These are phyloP conservation scores for Avena insularis DNA, from an alignment of 176 grass and related monocot species.

Conservation along the genomic window DNA sequence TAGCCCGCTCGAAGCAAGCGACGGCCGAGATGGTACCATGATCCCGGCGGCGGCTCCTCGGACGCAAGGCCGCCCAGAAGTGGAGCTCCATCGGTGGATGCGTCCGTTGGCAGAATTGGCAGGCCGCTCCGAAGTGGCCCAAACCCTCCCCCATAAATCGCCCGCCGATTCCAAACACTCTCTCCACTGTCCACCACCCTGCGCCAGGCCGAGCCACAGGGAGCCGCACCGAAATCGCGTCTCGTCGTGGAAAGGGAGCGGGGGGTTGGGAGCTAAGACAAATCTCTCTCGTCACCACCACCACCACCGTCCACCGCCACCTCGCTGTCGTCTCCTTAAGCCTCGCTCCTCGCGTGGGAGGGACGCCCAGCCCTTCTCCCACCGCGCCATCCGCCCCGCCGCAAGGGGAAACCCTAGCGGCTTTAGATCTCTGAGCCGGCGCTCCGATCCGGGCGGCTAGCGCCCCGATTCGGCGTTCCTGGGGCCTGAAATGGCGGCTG, in stretches of 20 bases:
- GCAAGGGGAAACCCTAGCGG: constrained; percentile 56
- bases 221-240: constrained; percentile 40
- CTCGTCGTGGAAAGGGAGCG: constrained; percentile 35
- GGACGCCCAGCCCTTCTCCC: not conserved
- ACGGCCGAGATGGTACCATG: constrained; percentile 31
- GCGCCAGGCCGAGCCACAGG: constrained; percentile 14
- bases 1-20: not conserved
- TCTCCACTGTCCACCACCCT: not conserved
- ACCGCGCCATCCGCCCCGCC: not conserved
- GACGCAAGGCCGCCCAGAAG: constrained; percentile 32
- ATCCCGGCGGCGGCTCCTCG: constrained; percentile 4
- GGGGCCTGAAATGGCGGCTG: constrained; percentile 36
- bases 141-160: constrained; percentile 35
- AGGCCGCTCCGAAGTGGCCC: constrained; percentile 42
- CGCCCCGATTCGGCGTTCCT: constrained; percentile 18
- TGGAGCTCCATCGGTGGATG: constrained; percentile 22
- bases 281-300: constrained; percentile 34
- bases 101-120: constrained; percentile 37
- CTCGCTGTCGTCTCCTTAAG: not conserved
- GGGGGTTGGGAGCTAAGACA: constrained; percentile 19
- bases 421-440: constrained; percentile 46
- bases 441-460: constrained; percentile 26
- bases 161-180: constrained; percentile 35
- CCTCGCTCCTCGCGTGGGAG: not conserved
- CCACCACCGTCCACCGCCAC: constrained; percentile 34